Conservation (phyloP, 306 rosid genomes). For the Lithocarpus polystachyus region DNA sequence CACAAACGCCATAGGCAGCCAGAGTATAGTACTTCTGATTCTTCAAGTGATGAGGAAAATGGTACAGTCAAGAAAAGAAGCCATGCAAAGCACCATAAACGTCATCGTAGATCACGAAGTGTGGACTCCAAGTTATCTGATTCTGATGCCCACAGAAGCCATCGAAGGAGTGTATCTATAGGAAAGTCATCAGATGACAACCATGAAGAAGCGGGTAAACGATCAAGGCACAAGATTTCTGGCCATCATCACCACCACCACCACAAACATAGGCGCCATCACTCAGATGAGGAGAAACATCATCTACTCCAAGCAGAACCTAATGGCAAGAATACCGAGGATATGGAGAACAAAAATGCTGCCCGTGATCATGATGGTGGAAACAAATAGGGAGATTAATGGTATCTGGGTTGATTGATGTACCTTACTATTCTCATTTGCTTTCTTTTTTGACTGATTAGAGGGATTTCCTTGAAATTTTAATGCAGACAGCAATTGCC, state of each 20-base stretch:
- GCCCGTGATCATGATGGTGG: constrained; percentile 5
- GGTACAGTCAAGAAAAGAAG: constrained; percentile 31
- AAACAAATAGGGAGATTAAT: background rate
- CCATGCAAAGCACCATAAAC: constrained; percentile 44
- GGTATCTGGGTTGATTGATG: background rate
- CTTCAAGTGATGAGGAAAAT: constrained; percentile 39
- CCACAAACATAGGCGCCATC: constrained; percentile 31
- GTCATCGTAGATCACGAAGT: constrained; percentile 39
- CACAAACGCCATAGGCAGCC: constrained; percentile 43
- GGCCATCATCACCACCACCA: constrained; percentile 35
- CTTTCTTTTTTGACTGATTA: background rate
- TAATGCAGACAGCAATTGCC: background rate
- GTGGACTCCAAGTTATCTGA: constrained; percentile 47
- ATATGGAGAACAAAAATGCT: constrained; percentile 8
- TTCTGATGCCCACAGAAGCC: constrained; percentile 27
- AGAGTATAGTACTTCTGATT: constrained; percentile 38
- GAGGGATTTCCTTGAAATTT: background rate
- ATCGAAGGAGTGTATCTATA: constrained; percentile 40
- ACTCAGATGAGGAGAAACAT: constrained; percentile 34
- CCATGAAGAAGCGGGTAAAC: constrained; percentile 37
- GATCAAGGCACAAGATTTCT: constrained; percentile 31
- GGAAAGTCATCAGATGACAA: constrained; percentile 55
- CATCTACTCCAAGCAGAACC: constrained; percentile 16
- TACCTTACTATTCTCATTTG: background rate
- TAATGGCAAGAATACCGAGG: constrained; percentile 27